phyloP scores from a whole-genome alignment of 2,329 filamentous ascomycete species.

The Lachnum nothofagi region DNA sequence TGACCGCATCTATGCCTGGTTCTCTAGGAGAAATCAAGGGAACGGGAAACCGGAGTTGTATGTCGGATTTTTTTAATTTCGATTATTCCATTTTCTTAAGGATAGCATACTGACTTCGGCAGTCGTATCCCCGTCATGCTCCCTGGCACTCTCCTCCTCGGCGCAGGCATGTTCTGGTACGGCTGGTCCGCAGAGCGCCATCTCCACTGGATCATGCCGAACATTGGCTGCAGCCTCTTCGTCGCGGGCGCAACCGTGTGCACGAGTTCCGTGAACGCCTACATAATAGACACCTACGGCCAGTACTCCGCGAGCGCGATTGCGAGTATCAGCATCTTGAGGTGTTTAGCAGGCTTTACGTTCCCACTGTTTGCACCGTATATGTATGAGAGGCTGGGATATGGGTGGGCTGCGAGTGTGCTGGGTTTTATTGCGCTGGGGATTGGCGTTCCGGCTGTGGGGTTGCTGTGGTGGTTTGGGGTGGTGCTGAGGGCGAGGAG shows the following conservation, averaged over 20 bases:
- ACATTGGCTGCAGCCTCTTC: conserved; percentile 48
- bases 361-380: conserved; percentile 39
- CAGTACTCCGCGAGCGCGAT: conserved; percentile 41
- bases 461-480: too few relatives aligned
- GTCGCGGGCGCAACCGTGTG: conserved; percentile 38
- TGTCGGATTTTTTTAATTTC: conserved; percentile 12
- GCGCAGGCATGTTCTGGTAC: conserved; percentile 50
- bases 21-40: conserved; percentile 43
- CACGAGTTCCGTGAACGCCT: conserved; percentile 35
- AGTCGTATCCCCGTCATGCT: conserved; percentile 55
- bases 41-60: conserved; percentile 18
- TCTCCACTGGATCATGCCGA: conserved; percentile 50
- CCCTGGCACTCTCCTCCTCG: conserved; percentile 47
- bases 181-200: conserved; percentile 49
- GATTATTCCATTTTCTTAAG: conserved; percentile 6
- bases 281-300: conserved; percentile 45
- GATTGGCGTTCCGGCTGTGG: too few relatives aligned
- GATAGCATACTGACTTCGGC: conserved; percentile 44
- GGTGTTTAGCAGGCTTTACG: conserved; percentile 21
- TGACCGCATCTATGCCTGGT: conserved; percentile 27
- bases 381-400: conserved; percentile 11
- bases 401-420: too few relatives aligned
- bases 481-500: too few relatives aligned
- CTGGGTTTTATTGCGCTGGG: too few relatives aligned
- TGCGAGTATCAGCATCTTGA: conserved; percentile 35